A percentile compares a stretch with the other conserved stretches of the same genome.
These are phyloP conservation scores for Coemansia sp. DNA, from an alignment of 192 early-diverging fungal species.

Conservation along the genomic window DNA sequence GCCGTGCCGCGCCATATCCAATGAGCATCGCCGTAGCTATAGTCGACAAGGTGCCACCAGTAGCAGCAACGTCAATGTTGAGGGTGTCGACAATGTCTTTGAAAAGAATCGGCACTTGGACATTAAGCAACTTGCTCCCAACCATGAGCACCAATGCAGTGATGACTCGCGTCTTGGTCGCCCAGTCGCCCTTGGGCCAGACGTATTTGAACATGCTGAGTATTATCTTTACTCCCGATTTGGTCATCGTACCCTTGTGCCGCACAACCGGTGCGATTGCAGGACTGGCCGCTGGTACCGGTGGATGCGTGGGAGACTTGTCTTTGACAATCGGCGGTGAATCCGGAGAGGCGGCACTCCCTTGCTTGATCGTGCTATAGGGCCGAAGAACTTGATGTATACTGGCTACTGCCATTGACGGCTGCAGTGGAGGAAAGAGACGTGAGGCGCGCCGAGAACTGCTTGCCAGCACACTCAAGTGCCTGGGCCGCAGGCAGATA, in stretches of 20 bases:
- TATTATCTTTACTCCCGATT: slow-evolving; percentile 59
- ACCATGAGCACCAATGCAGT: slow-evolving; percentile 80
- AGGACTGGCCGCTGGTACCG: background rate
- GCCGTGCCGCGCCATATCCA: slow-evolving; percentile 90
- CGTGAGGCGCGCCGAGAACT: background rate
- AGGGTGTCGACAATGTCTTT: slow-evolving; percentile 90
- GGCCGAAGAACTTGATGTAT: background rate
- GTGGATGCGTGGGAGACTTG: background rate
- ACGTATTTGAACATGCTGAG: slow-evolving; percentile 74
- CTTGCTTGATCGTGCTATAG: background rate
- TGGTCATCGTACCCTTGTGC: slow-evolving; percentile 44
- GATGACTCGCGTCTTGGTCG: slow-evolving; percentile 85
- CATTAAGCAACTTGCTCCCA: slow-evolving; percentile 82
- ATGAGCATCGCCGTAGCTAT: slow-evolving; percentile 91
- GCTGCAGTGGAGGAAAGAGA: background rate
- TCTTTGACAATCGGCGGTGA: background rate
- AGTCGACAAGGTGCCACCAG: slow-evolving; percentile 65
- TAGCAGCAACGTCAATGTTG: slow-evolving; percentile 62
- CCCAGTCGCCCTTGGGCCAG: slow-evolving; percentile 89
- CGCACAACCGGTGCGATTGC: background rate
- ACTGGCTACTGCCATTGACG: background rate
- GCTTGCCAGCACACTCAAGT: background rate
- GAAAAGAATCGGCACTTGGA: slow-evolving; percentile 95
- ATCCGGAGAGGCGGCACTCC: background rate
- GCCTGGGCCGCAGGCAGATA: background rate